Percentiles rank a stretch among this genome's conserved stretches.
Conservation (phyloP, 345 rosid genomes). For the Brassica napus region DNA sequence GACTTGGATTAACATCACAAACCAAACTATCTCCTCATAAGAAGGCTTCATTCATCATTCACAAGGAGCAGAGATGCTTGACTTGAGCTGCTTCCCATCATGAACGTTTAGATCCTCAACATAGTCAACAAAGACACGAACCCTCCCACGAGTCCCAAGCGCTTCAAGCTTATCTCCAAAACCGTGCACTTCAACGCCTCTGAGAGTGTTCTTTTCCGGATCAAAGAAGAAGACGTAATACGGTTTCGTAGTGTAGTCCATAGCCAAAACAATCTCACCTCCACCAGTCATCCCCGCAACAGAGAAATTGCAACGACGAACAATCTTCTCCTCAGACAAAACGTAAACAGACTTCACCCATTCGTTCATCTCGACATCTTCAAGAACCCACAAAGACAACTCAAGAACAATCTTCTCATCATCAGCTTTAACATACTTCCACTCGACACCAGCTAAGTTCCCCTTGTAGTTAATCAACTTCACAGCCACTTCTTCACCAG, state of each 20-base stretch:
- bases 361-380: neutral
- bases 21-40: neutral
- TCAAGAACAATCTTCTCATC: neutral
- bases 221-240: neutral
- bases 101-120: neutral
- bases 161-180: neutral
- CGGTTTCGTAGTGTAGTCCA: neutral
- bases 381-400: neutral
- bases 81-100: neutral
- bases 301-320: neutral
- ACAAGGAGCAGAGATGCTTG: neutral
- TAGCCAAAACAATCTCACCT: slow-evolving; percentile 2
- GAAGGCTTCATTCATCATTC: neutral
- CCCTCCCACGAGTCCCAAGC: neutral
- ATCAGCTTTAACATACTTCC: neutral
- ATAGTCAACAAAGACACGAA: neutral
- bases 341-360: neutral
- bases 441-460: neutral
- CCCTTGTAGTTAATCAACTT: neutral
- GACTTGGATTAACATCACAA: neutral
- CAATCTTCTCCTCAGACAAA: neutral
- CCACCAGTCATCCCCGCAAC: neutral
- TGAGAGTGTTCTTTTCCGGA: neutral
- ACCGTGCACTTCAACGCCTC: neutral
- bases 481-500: neutral